Evolutionary conservation across 2,329 filamentous ascomycete genomes (phyloP).

Genomic region (Fusarium compactum): DNA sequence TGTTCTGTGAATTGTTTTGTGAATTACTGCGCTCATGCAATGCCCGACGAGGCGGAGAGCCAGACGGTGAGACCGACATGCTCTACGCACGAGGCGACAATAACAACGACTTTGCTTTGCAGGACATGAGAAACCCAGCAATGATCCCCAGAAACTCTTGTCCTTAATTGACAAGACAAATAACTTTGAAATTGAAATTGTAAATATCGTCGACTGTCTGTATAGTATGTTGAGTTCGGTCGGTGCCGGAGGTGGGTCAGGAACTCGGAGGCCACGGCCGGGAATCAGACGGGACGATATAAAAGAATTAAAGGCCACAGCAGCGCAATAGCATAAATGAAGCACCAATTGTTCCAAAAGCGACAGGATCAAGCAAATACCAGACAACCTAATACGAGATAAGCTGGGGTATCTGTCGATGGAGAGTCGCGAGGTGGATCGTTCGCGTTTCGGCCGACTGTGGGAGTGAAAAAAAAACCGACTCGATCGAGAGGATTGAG

Average conservation of each 20-base stretch:
- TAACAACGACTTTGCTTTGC: constrained; percentile 31
- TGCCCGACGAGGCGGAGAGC: constrained; percentile 47
- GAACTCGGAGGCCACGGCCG: constrained; percentile 25
- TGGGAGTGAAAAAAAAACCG: constrained; percentile 12
- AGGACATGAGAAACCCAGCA: constrained; percentile 38
- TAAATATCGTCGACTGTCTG: constrained; percentile 15
- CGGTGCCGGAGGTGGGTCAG: constrained; percentile 38
- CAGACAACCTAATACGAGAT: constrained; percentile 27
- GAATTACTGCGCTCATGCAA: constrained; percentile 48
- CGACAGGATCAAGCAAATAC: constrained; percentile 11
- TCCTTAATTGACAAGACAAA: constrained; percentile 28
- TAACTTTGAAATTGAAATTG: constrained; percentile 4
- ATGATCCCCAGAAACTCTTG: constrained; percentile 15
- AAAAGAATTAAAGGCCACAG: constrained; percentile 30
- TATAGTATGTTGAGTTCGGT: constrained; percentile 15
- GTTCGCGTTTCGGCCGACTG: constrained; percentile 29
- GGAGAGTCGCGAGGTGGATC: constrained; percentile 36
- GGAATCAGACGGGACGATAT: constrained; percentile 25
- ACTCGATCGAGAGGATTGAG: constrained; percentile 26
- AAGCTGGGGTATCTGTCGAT: constrained; percentile 26
- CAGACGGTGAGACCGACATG: constrained; percentile 51
- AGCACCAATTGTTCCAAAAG: constrained; percentile 21
- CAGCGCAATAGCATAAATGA: constrained; percentile 28
- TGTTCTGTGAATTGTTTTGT: constrained; percentile 48
- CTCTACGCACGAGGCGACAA: constrained; percentile 48